These are phyloP conservation scores for Naematelia encephala DNA, from an alignment of 768 basidiomycete genomes.

Conservation along the genomic window DNA sequence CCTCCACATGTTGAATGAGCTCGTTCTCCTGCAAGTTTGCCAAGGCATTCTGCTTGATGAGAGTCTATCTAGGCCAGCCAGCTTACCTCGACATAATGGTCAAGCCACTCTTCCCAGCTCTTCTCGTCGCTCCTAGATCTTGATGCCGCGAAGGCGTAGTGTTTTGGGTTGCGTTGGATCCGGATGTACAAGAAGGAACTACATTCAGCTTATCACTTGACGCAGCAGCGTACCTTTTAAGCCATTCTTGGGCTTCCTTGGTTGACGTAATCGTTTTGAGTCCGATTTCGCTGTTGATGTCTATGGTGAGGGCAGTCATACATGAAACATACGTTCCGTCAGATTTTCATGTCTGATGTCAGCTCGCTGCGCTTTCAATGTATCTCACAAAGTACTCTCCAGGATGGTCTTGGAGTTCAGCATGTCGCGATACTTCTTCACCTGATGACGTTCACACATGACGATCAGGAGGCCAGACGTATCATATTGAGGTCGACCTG, in stretches of 20 bases:
- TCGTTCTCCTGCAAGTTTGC: slow-evolving; percentile 52
- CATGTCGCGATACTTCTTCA: slow-evolving; percentile 32
- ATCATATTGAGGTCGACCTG: slow-evolving; percentile 93
- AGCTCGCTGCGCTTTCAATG: background rate
- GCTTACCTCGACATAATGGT: slow-evolving; percentile 67
- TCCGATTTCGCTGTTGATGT: slow-evolving; percentile 90
- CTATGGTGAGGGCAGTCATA: slow-evolving; percentile 11
- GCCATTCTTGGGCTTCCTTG: slow-evolving; percentile 72
- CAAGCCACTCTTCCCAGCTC: slow-evolving; percentile 68
- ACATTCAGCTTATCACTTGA: slow-evolving; percentile 37
- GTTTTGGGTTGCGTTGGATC: slow-evolving; percentile 73
- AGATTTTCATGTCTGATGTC: slow-evolving; percentile 70
- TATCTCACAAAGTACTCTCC: slow-evolving; percentile 61
- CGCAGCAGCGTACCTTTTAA: slow-evolving; percentile 32
- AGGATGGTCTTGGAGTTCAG: slow-evolving; percentile 54
- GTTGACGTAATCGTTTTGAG: slow-evolving; percentile 74
- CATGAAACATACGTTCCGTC: slow-evolving; percentile 58
- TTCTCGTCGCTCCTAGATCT: slow-evolving; percentile 56
- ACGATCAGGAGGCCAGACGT: slow-evolving; percentile 40
- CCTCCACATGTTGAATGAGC: slow-evolving; percentile 57
- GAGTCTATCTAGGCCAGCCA: no score
- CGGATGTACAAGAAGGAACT: slow-evolving; percentile 83
- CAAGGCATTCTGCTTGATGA: slow-evolving; percentile 51
- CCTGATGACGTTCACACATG: slow-evolving; percentile 38
- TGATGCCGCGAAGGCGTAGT: slow-evolving; percentile 61